Conservation (phyloP, 2,329 filamentous ascomycete species). For the Colletotrichum euphorbiae region DNA sequence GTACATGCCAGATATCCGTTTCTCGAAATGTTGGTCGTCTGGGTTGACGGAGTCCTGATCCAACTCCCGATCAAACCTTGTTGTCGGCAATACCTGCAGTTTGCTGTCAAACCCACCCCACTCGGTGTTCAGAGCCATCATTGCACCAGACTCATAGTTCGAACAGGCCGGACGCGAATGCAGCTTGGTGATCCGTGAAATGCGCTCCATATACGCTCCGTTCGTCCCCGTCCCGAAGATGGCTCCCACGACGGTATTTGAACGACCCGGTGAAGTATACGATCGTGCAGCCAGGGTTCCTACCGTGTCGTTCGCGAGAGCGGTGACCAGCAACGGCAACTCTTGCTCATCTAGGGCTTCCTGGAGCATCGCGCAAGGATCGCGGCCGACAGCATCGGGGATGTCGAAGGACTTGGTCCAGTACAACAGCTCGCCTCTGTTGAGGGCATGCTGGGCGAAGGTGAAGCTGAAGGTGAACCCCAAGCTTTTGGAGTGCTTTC, state of each 20-base stretch:
- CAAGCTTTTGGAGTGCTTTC: conserved; percentile 39
- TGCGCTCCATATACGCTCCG: conserved; percentile 82
- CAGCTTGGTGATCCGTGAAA: conserved; percentile 72
- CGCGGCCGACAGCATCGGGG: conserved; percentile 78
- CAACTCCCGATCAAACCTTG: conserved; percentile 73
- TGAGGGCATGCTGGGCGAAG: conserved; percentile 77
- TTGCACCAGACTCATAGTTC: conserved; percentile 43
- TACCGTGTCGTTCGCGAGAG: conserved; percentile 83
- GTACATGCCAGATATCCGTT: conserved; percentile 86
- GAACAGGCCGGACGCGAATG: conserved; percentile 5
- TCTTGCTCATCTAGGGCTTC: conserved; percentile 75
- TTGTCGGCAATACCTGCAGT: conserved; percentile 76
- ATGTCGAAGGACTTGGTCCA: conserved; percentile 89
- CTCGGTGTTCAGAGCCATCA: conserved; percentile 86
- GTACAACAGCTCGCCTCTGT: conserved; percentile 76
- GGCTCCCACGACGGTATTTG: conserved; percentile 76
- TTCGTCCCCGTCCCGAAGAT: conserved; percentile 84
- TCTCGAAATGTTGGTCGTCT: conserved; percentile 85
- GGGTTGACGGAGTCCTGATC: conserved; percentile 78
- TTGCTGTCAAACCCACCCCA: conserved; percentile 85
- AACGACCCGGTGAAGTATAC: conserved; percentile 79
- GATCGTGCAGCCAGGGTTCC: conserved; percentile 84
- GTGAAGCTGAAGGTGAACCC: conserved; percentile 71
- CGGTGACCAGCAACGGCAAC: conserved; percentile 77
- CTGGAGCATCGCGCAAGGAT: conserved; percentile 79